Percentiles rank a stretch among this genome's conserved stretches.
Evolutionary conservation across 768 basidiomycete genomes (phyloP).

Genomic region (Hortiboletus campestris): DNA sequence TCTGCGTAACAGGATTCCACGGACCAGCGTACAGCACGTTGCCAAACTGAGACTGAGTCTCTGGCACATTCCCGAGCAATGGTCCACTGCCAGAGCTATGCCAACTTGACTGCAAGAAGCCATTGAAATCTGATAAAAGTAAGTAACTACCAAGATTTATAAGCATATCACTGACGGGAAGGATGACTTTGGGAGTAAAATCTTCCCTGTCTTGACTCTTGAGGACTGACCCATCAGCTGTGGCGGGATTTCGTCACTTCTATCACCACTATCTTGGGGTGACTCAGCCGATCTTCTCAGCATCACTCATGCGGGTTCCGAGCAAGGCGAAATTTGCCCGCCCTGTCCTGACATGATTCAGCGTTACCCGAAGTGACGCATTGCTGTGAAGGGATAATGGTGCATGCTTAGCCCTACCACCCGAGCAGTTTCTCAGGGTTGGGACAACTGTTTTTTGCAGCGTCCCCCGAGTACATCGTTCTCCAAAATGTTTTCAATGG

Average conservation of each 20-base stretch:
- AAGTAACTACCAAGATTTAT: background rate
- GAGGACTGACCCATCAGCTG: background rate
- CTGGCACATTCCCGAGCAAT: background rate
- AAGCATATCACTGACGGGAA: background rate
- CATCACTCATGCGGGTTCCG: background rate
- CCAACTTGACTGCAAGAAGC: slow-evolving; percentile 15
- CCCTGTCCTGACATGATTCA: background rate
- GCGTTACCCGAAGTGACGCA: background rate
- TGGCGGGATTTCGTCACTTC: background rate
- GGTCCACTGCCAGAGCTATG: slow-evolving; percentile 1
- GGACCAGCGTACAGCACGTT: background rate
- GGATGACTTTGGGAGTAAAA: background rate
- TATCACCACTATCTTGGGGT: background rate
- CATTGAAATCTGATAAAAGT: background rate
- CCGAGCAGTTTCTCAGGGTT: background rate
- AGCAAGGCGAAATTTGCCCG: slow-evolving; percentile 12
- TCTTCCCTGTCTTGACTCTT: background rate
- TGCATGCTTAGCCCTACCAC: background rate
- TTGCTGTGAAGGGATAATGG: background rate
- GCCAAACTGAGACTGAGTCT: slow-evolving; percentile 7
- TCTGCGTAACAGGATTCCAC: background rate
- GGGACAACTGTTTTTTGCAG: background rate
- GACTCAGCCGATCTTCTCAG: background rate
- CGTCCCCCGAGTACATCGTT: background rate
- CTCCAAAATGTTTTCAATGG: background rate